Base-by-base conservation (phyloP, 352 stramenopile genomes). In the Globisporangium cederbergense region DNA sequence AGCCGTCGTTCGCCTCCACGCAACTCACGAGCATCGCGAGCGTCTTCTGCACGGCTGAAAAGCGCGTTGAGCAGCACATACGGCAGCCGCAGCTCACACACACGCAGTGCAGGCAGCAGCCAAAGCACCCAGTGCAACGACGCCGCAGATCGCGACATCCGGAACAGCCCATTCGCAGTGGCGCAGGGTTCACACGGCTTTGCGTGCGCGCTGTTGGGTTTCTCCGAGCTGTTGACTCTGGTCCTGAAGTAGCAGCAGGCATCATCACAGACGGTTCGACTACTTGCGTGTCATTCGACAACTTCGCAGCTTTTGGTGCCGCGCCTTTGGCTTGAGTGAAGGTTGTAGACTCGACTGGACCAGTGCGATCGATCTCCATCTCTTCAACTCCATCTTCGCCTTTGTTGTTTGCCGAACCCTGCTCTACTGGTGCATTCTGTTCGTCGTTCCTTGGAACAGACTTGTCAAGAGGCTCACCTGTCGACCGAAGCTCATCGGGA, bases 21-120 rank as follows among this genome's bases (percentile, higher is more conserved):
- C 73, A 64, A 36, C 81, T 69, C 55, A 93, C 62, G 43, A 93
- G 73, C 30, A 86, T 62, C 5, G 54, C 58, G 58, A 93, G 67
- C 2, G 78, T 79, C 64, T 89, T 90, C 58, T 90, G 81, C 14
- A 91, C 81, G 0, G 73, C 78, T 0, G 75, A 62, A 34, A 75
- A 69, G 4, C 76, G 75, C 32, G 78, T 85, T 5, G 79, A 87
- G 51, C 79, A 83, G 71, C 84, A 93, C 77, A 90, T 84, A n/a
- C 81, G 77, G 42, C 84, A 93, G 11, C 77, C 76, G 58, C 84
- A 93, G 36, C 73, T 77, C 40, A 89, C 67, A 65, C 84, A 93
- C 16, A 84, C 74, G 20, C 84, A 93, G 66, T 93, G 84, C 22
- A 88, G 64, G 51, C 78, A 89, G 60, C 84, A 93, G 1, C 77